These are phyloP conservation scores for Claviceps spartinae DNA, from an alignment of 2,329 filamentous ascomycete genomes.

Conservation along the genomic window DNA sequence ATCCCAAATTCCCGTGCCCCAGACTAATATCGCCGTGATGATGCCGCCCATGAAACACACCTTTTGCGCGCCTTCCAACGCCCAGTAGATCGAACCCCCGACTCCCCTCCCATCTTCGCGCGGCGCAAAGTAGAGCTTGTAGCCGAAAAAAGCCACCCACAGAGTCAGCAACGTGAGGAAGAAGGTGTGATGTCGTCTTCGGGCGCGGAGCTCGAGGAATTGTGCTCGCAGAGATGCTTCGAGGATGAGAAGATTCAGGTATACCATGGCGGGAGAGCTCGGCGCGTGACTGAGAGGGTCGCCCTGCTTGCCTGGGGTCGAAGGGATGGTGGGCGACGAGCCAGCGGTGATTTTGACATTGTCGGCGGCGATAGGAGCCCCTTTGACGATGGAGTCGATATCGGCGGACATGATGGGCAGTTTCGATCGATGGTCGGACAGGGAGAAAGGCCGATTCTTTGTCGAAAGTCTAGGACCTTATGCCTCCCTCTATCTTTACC, in stretches of 20 bases:
- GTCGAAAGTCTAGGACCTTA: not conserved
- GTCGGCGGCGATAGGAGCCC: conserved; percentile 53
- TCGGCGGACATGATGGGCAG: conserved; percentile 41
- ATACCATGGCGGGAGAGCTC: conserved; percentile 90
- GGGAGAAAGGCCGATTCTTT: not conserved
- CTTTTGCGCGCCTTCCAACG: conserved; percentile 79
- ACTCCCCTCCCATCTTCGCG: conserved; percentile 85
- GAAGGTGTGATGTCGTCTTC: conserved; percentile 84
- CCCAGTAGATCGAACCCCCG: conserved; percentile 92
- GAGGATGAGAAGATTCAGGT: conserved; percentile 93
- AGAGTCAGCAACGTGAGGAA: conserved; percentile 66
- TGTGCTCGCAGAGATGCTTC: conserved; percentile 88
- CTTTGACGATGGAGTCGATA: conserved; percentile 86
- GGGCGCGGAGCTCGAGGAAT: conserved; percentile 78
- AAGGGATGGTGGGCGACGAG: conserved; percentile 30
- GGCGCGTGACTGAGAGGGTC: conserved; percentile 72
- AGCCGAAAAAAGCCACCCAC: conserved; percentile 78
- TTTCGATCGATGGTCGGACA: not conserved
- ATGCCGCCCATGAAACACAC: conserved; percentile 84
- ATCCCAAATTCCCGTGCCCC: conserved; percentile 94
- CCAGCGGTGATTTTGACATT: conserved; percentile 26
- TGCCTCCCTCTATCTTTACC: not conserved
- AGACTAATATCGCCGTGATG: conserved; percentile 74
- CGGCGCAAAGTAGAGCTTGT: conserved; percentile 88
- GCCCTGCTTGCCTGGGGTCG: conserved; percentile 31